Percentiles rank a stretch among this genome's conserved stretches.
Evolutionary conservation across 441 rosid genomes (phyloP).

Genomic region (Euphorbia celastroides): DNA sequence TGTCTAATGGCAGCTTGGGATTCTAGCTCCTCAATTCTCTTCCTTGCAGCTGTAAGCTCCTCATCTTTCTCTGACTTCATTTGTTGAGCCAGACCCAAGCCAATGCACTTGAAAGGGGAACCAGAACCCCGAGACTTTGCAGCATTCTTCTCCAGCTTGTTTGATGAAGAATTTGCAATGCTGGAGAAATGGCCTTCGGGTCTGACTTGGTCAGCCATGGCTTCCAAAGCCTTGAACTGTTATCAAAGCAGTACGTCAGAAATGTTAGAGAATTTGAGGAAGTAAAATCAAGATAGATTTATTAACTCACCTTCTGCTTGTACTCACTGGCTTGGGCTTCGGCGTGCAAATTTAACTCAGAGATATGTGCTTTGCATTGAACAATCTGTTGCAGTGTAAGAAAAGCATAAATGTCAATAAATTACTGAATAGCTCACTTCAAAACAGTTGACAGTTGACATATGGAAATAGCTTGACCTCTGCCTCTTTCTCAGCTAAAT

Average conservation of each 20-base stretch:
- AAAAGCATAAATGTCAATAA: constrained; percentile 13
- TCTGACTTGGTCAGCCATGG: constrained; percentile 64
- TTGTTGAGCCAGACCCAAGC: constrained; percentile 81
- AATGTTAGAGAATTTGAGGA: constrained; percentile 4
- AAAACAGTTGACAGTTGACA: constrained; percentile 12
- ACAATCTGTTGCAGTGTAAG: constrained; percentile 47
- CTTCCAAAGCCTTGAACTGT: constrained; percentile 84
- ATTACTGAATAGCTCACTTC: not conserved
- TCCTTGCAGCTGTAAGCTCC: constrained; percentile 61
- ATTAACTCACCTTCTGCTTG: constrained; percentile 77
- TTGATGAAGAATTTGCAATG: constrained; percentile 28
- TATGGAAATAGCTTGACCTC: constrained; percentile 44
- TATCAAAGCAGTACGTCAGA: constrained; percentile 24
- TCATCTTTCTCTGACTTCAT: constrained; percentile 81
- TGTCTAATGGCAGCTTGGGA: constrained; percentile 50
- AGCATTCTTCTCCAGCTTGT: constrained; percentile 53
- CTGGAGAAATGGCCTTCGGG: constrained; percentile 43
- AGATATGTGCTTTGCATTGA: constrained; percentile 61
- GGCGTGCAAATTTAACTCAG: constrained; percentile 89
- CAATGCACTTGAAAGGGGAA: constrained; percentile 97
- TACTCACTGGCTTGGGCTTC: constrained; percentile 96
- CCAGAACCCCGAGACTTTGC: constrained; percentile 76
- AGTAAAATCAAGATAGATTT: no score
- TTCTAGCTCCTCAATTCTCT: constrained; percentile 71
- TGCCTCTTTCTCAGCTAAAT: constrained; percentile 46